Evolutionary conservation across 106 monocot genomes (phyloP).

Genomic region (Gastrodia elata): DNA sequence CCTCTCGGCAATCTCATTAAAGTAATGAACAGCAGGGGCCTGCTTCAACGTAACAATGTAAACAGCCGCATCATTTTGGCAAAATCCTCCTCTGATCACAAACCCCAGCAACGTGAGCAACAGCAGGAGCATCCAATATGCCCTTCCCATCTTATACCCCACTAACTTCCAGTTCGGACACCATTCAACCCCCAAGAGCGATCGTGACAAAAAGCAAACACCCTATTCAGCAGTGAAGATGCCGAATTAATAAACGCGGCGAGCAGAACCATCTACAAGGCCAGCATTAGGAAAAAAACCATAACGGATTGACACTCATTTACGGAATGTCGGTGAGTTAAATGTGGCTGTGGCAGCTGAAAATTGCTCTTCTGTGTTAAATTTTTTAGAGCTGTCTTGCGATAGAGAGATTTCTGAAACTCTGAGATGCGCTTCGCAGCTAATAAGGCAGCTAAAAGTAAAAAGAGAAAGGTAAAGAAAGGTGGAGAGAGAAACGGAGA

Average conservation of each 20-base stretch:
- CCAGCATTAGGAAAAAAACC: neutral
- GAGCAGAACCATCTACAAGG: neutral
- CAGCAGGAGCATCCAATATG: constrained; percentile 12
- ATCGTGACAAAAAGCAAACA: neutral
- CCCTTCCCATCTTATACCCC: constrained; percentile 19
- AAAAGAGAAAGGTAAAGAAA: too few relatives aligned
- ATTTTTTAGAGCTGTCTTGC: too few relatives aligned
- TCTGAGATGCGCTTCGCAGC: too few relatives aligned
- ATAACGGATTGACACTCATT: neutral
- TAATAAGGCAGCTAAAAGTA: too few relatives aligned
- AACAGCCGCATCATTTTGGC: constrained; percentile 52
- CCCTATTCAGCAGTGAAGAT: neutral
- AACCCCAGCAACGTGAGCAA: constrained; percentile 20
- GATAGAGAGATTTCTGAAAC: too few relatives aligned
- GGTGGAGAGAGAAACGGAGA: too few relatives aligned
- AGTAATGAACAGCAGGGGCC: constrained; percentile 55
- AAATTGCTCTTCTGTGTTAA: too few relatives aligned
- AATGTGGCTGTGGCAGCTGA: neutral
- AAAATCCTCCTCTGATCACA: constrained; percentile 21
- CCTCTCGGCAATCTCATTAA: constrained; percentile 19
- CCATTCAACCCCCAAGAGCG: neutral
- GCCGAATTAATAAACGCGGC: neutral
- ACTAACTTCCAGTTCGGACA: neutral
- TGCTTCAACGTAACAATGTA: constrained; percentile 91
- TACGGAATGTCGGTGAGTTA: neutral